Percentiles rank a stretch among this genome's conserved stretches.
phyloP scores from a whole-genome alignment of 768 basidiomycete species.

The Pisolithus marmoratus region DNA sequence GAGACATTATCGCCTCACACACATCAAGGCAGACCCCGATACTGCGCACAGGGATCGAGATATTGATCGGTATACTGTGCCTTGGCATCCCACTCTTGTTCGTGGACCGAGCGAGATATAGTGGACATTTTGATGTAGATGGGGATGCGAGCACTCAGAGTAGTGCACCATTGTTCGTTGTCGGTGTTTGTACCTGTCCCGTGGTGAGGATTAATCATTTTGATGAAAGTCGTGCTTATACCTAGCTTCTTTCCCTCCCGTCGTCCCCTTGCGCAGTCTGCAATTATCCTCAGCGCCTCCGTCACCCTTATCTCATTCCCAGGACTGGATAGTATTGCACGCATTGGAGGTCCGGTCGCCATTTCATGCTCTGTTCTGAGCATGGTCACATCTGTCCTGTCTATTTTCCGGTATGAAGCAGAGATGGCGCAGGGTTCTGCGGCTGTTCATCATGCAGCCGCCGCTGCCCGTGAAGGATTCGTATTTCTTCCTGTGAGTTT shows the following conservation, averaged over 20 bases:
- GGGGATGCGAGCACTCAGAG: constrained; percentile 32
- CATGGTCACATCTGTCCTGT: constrained; percentile 62
- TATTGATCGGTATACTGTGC: constrained; percentile 58
- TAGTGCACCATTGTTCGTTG: constrained; percentile 53
- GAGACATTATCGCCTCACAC: constrained; percentile 35
- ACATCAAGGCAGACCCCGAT: constrained; percentile 32
- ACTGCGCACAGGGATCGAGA: constrained; percentile 46
- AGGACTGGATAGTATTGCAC: constrained; percentile 57
- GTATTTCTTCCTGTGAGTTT: constrained; percentile 44
- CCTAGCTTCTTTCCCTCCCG: not conserved
- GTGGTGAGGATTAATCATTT: constrained; percentile 40
- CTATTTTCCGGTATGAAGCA: constrained; percentile 64
- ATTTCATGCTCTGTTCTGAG: constrained; percentile 64
- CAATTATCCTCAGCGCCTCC: constrained; percentile 73
- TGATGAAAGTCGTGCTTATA: constrained; percentile 15
- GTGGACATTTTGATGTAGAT: constrained; percentile 55
- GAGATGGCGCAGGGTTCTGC: constrained; percentile 51
- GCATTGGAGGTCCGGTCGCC: constrained; percentile 61
- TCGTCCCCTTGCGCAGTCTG: constrained; percentile 46
- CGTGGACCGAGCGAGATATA: constrained; percentile 42
- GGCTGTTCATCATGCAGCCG: constrained; percentile 30
- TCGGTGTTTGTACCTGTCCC: constrained; percentile 61
- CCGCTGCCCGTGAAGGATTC: constrained; percentile 47
- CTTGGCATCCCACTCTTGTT: constrained; percentile 80
- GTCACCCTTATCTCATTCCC: constrained; percentile 79